Conservation (phyloP, 139 green algal genomes). For the Chlorokybus atmophyticus region DNA sequence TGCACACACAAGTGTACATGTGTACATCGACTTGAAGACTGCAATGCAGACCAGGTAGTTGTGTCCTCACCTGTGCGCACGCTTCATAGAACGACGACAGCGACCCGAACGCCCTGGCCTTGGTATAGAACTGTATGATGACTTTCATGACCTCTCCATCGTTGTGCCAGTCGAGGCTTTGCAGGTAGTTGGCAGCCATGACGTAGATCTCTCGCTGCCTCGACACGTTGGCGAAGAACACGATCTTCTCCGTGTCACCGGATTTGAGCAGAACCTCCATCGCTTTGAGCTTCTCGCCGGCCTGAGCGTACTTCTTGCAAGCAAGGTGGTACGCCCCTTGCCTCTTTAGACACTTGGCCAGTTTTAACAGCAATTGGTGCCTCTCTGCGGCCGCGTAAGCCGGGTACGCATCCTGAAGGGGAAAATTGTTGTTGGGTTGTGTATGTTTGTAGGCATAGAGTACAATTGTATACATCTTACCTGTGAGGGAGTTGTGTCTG, state of each 20-base stretch:
- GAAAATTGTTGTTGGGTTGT: too few relatives aligned
- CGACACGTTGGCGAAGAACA: conserved; percentile 71
- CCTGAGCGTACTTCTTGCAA: conserved; percentile 74
- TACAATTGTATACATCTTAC: too few relatives aligned
- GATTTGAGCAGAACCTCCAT: conserved; percentile 60
- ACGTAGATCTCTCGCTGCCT: conserved; percentile 59
- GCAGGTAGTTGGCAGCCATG: conserved; percentile 49
- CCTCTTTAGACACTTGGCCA: conserved; percentile 50
- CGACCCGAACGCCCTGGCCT: conserved; percentile 48
- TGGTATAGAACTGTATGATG: conserved; percentile 69
- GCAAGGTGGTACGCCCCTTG: conserved; percentile 64
- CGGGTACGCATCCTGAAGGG: too few relatives aligned
- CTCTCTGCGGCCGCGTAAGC: conserved; percentile 28
- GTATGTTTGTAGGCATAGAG: too few relatives aligned
- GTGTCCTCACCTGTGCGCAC: conserved; percentile 60
- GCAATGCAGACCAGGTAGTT: too few relatives aligned
- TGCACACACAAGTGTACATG: too few relatives aligned
- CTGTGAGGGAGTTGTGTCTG: too few relatives aligned
- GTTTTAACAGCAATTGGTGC: conserved; percentile 31
- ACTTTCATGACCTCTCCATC: conserved; percentile 53
- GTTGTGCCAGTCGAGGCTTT: conserved; percentile 61
- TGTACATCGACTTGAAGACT: too few relatives aligned
- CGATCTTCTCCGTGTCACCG: conserved; percentile 64
- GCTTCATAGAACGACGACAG: conserved; percentile 62
- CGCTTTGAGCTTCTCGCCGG: conserved; percentile 58